These are phyloP conservation scores for Glycine soja DNA, from an alignment of 306 rosid genomes.

Conservation along the genomic window DNA sequence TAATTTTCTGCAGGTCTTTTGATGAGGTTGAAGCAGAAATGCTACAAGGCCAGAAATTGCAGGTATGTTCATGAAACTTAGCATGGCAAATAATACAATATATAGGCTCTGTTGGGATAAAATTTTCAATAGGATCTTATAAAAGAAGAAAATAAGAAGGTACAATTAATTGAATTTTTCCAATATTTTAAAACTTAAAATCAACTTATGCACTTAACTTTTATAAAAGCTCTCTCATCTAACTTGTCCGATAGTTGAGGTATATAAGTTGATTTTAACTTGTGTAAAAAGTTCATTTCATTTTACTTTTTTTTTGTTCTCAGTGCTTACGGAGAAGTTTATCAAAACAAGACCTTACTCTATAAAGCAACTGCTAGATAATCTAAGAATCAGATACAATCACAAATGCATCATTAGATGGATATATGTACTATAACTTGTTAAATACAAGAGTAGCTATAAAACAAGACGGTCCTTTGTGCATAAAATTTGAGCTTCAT, in stretches of 20 bases:
- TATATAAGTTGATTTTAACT: neutral
- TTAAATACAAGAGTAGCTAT: neutral
- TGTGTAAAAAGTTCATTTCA: neutral
- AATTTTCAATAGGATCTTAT: neutral
- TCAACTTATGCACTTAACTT: neutral
- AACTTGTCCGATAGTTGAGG: neutral
- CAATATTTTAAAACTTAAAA: neutral
- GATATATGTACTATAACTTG: neutral
- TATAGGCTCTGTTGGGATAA: neutral
- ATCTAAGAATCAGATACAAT: neutral
- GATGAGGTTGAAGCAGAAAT: conserved; percentile 94
- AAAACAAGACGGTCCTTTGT: neutral
- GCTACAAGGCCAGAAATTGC: conserved; percentile 96
- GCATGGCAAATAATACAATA: neutral
- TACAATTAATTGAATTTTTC: neutral
- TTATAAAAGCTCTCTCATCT: neutral
- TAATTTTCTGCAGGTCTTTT: conserved; percentile 68
- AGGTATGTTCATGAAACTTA: conserved; percentile 59
- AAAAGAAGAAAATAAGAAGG: neutral
- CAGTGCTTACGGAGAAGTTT: neutral
- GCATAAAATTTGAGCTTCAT: neutral
- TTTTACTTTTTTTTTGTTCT: neutral
- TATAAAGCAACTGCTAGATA: neutral
- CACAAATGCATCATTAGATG: neutral
- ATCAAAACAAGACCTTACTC: neutral